Percentiles rank a stretch among this genome's conserved stretches.
Conservation (phyloP, 352 stramenopile species). For the Plasmopara muralis region DNA sequence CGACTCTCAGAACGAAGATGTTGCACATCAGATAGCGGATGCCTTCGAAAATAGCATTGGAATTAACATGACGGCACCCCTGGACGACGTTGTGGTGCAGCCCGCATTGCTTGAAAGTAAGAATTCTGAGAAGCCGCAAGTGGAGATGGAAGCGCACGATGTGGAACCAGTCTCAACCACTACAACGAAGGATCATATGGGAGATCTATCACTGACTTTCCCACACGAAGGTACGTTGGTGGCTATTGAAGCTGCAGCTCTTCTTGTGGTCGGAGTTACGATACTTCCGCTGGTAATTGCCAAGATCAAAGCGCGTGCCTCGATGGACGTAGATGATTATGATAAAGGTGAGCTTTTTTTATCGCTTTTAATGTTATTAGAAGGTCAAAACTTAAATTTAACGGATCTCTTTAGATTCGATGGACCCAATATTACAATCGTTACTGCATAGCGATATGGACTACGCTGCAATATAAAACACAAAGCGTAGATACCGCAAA, state of each 20-base stretch:
- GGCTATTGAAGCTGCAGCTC: slow-evolving; percentile 22
- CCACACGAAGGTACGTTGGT: slow-evolving; percentile 20
- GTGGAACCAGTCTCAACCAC: slow-evolving; percentile 5
- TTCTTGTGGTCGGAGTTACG: slow-evolving; percentile 26
- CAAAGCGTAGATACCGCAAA: neutral
- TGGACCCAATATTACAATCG: slow-evolving; percentile 44
- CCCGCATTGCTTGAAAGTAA: slow-evolving; percentile 11
- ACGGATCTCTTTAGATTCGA: neutral
- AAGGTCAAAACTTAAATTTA: neutral
- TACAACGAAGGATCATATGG: neutral
- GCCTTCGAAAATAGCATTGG: slow-evolving; percentile 11
- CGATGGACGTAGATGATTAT: slow-evolving; percentile 12
- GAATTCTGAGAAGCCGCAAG: neutral
- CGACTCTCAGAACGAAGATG: slow-evolving; percentile 1
- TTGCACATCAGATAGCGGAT: slow-evolving; percentile 8
- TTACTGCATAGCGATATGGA: slow-evolving; percentile 67
- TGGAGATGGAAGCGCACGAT: slow-evolving; percentile 5
- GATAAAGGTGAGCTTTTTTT: slow-evolving; percentile 13
- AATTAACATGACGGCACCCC: slow-evolving; percentile 14
- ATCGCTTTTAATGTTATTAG: neutral
- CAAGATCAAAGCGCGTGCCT: slow-evolving; percentile 16
- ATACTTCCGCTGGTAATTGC: slow-evolving; percentile 19
- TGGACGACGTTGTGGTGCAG: slow-evolving; percentile 15
- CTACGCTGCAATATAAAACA: slow-evolving; percentile 60
- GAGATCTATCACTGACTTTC: neutral